phyloP scores from a whole-genome alignment of 176 grass and related monocot species.

The Paspalum notatum region DNA sequence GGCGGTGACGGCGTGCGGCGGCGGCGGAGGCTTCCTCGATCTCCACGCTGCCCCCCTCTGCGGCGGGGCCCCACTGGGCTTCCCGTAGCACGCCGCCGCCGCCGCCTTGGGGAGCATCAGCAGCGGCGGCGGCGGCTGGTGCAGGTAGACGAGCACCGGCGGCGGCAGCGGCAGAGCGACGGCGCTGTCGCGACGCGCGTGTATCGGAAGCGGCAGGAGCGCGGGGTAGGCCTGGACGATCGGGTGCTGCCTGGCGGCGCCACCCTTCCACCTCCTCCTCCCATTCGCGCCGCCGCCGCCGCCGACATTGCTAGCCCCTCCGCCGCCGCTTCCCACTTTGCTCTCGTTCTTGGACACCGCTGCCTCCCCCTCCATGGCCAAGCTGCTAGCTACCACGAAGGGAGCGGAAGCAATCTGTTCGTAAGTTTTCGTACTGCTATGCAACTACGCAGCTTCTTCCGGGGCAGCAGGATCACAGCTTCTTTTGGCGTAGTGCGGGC shows the following conservation, averaged over 20 bases:
- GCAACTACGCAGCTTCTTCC: constrained; percentile 19
- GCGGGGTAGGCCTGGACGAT: constrained; percentile 74
- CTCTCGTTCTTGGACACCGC: constrained; percentile 48
- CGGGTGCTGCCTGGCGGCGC: constrained; percentile 41
- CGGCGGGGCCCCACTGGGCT: constrained; percentile 36
- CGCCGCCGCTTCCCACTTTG: constrained; percentile 3
- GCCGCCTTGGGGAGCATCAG: constrained; percentile 44
- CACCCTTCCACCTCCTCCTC: constrained; percentile 33
- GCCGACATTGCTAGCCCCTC: constrained; percentile 19
- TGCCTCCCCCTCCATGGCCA: constrained; percentile 37
- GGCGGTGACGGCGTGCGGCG: constrained; percentile 51
- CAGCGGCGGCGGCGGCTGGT: constrained; percentile 53
- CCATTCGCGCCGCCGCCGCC: constrained; percentile 6
- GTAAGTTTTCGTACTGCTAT: neutral
- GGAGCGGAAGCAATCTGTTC: too few species aligned
- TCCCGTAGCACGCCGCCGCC: constrained; percentile 42
- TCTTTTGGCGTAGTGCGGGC: constrained; percentile 27
- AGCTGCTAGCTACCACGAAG: neutral
- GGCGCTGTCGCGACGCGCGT: constrained; percentile 20
- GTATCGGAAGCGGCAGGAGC: constrained; percentile 72
- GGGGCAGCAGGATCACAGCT: constrained; percentile 31
- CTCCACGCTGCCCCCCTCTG: constrained; percentile 44
- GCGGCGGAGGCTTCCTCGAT: constrained; percentile 40
- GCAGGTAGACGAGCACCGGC: constrained; percentile 42
- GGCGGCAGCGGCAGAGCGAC: constrained; percentile 58